A percentile compares a stretch with the other conserved stretches of the same genome.
Conservation (phyloP, 805 yeast genomes). For the Schwanniomyces vanrijiae region DNA sequence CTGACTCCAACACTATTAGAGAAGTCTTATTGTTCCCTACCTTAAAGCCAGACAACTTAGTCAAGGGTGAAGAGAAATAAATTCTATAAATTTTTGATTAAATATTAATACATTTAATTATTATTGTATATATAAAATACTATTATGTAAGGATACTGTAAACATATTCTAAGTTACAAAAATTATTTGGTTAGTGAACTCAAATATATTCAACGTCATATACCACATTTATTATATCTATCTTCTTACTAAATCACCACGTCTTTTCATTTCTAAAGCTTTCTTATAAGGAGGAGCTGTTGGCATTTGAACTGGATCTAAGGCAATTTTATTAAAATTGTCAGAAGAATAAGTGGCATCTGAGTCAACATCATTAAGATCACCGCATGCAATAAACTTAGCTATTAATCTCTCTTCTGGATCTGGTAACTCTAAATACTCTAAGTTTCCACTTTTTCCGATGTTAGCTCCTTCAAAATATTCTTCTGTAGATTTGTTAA, state of each 20-base stretch:
- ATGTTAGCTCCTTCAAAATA: constrained; percentile 67
- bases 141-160: background rate
- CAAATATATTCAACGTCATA: background rate
- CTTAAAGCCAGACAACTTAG: constrained; percentile 81
- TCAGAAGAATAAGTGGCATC: constrained; percentile 87
- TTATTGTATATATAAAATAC: background rate
- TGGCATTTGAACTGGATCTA: constrained; percentile 94
- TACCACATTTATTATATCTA: background rate
- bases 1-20: constrained; percentile 94
- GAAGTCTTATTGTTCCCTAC: constrained; percentile 98
- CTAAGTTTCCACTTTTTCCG: constrained; percentile 51
- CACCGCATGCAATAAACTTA: constrained; percentile 96
- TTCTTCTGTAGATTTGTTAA: constrained; percentile 70
- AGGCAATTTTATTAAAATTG: constrained; percentile 40
- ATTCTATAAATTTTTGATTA: background rate
- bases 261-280: constrained; percentile 84
- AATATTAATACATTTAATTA: background rate
- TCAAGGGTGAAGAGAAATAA: constrained; percentile 33
- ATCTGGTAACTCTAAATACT: constrained; percentile 47
- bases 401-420: constrained; percentile 75
- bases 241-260: constrained; percentile 45
- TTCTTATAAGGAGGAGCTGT: constrained; percentile 96
- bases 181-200: background rate
- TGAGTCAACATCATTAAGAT: constrained; percentile 80
- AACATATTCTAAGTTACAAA: too few relatives aligned